Base-by-base conservation (phyloP, 139 green algal species). In the Chlorella ohadii region DNA sequence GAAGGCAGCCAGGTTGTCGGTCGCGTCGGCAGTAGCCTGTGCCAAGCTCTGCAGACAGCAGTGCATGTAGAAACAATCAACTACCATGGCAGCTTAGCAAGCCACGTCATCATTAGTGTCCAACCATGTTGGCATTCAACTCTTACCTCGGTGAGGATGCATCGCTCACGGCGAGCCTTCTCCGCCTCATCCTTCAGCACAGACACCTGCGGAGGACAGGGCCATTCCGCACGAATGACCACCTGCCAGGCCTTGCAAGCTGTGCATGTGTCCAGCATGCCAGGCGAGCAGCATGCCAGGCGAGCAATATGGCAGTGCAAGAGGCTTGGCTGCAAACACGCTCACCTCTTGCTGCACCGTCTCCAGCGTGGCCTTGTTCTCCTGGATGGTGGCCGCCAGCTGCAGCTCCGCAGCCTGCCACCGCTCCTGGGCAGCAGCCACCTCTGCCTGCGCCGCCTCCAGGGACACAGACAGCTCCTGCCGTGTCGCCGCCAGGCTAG, bases 281-380 rank as follows among this genome's bases (percentile, higher is more conserved):
- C 44, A 51, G 7, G 44, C 44, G 9, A 51, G 44, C 44, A 51
- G 44, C 51, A 59, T 59, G 51, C 51, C 2, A 23, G 51, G 17
- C 65, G 11, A n/a, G n/a, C n/a, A n/a, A n/a, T n/a, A n/a, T n/a
- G n/a, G n/a, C 11, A 44, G 31, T 11, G 27, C 3, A n/a, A 34
- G 5, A 47, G 34, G 19, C 34, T n/a, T n/a, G 31, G 20, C 51
- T 6, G 9, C 9, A 1, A 1, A 17, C 33, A 6, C 51, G 4
- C 65, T 72, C 41, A 72, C 76, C 76, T 82, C 76, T 19, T 82
- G 36, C 38, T 82, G 76, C 57, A 82, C 27, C 6, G 22, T 33
- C 23, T 63, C 38, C 38, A 82, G 59, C 23, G 76, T 72, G 0
- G 17, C 23, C 59, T 72, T 38, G 28, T 82, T 34, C 31, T 82